Evolutionary conservation across 257 asterid genomes (phyloP).

Genomic region (Rhazya stricta): DNA sequence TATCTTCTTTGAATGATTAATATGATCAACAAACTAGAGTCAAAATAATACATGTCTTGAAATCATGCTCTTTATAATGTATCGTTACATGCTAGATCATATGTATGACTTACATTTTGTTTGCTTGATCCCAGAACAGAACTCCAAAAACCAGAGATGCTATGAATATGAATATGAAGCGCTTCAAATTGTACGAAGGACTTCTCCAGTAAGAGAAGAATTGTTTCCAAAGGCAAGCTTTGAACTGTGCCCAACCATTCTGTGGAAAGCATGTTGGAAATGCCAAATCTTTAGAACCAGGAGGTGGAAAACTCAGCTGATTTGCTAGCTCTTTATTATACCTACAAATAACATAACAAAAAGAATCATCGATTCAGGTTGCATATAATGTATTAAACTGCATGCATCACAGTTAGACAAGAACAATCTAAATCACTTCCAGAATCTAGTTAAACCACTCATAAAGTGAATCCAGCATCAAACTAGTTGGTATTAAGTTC

Average conservation of each 20-base stretch:
- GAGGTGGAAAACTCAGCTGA: constrained; percentile 10
- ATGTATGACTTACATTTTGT: constrained; percentile 15
- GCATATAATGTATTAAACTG: not conserved
- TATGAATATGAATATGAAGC: constrained; percentile 12
- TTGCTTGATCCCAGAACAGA: constrained; percentile 22
- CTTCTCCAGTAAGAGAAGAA: constrained; percentile 33
- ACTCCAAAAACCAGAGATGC: constrained; percentile 20
- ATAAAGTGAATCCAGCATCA: no score
- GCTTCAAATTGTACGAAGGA: constrained; percentile 31
- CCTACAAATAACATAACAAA: constrained; percentile 6
- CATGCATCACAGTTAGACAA: no score
- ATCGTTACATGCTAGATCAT: not conserved
- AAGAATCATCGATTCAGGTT: not conserved
- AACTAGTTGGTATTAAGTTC: not conserved
- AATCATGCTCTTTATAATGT: no score
- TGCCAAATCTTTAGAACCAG: constrained; percentile 17
- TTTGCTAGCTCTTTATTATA: constrained; percentile 20
- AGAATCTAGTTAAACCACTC: no score
- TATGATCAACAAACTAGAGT: no score
- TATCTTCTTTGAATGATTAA: no score
- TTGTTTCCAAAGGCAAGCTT: constrained; percentile 27
- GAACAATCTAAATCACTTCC: no score
- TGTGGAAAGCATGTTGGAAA: constrained; percentile 23
- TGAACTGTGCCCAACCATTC: constrained; percentile 26
- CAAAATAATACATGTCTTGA: not conserved